Base-by-base conservation (phyloP, 768 basidiomycete species). In the Collybiopsis luxurians region DNA sequence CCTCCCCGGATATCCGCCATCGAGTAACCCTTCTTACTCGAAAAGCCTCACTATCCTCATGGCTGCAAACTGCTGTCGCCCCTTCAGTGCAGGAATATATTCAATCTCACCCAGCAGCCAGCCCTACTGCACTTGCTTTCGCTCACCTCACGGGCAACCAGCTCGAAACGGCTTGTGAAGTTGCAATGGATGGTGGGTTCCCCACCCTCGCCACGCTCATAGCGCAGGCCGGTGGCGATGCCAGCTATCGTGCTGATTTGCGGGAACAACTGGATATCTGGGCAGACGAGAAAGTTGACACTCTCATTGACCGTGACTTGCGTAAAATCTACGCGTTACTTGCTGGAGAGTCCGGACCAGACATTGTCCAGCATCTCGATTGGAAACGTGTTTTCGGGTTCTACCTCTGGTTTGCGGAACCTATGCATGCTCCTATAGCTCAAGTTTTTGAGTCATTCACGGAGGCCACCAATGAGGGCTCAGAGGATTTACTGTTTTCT, bases 371-470 rank as follows among this genome's bases (percentile, higher is more conserved):
- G 52, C 89, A 84, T 0, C 71, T 98, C 53, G 95, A 97, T 67
- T 99, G 97, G 97, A 95, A 94, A 69, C 84, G 94, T 19, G 87
- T 87, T 0, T 91, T 98, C 66, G 97, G 92, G 2, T 73, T 98
- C 43, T 87, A 87, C 59, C 73, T 98, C 30, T 99, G 97, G 97
- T 98, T 87, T 68, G 85, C 85, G 0, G 79, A 86, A 42, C 79
- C 84, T 2, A 77, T 92, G 61, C 82, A 90, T 58, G 79, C 87
- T 2, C 75, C 90, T 3, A 82, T 94, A 57, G 75, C 83, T 2
- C 81, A 89, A 42, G 86, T 87, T 1, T 86, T 92, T 62, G 69
- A 77, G 11, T 72, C 80, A 0, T 96, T 89, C 67, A 17, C 81
- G 79, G 73, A 79, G 72, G 45, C 73, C 81, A 51, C 75, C 76